These are phyloP conservation scores for Rhododendron ovatum DNA, from an alignment of 148 eudicot species.

Conservation along the genomic window DNA sequence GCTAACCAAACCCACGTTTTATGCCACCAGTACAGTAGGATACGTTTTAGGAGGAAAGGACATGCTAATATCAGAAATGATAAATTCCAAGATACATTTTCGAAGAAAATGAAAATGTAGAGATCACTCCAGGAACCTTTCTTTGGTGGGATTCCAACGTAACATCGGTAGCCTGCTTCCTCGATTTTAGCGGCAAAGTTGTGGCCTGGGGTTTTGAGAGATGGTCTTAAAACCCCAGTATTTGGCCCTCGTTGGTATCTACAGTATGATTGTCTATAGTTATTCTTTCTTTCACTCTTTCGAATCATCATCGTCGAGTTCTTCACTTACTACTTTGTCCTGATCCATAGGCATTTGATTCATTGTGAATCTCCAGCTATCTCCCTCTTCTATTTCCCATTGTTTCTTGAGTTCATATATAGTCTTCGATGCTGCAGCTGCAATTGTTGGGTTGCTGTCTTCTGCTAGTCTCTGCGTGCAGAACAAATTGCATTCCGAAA, in stretches of 20 bases:
- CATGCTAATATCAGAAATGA: too few relatives aligned
- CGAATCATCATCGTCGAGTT: not conserved
- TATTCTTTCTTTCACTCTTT: not conserved
- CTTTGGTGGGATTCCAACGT: too few relatives aligned
- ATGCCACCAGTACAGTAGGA: not conserved
- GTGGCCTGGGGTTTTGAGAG: too few relatives aligned
- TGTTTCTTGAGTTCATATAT: constrained; percentile 76
- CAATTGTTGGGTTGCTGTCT: constrained; percentile 86
- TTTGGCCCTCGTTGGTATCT: constrained; percentile 12
- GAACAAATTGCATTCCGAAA: not conserved
- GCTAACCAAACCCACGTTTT: not conserved
- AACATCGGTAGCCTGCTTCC: too few relatives aligned
- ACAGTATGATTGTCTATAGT: not conserved
- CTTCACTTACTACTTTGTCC: constrained; percentile 14
- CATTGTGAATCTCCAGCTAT: constrained; percentile 71
- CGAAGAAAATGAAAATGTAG: too few relatives aligned
- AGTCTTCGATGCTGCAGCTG: constrained; percentile 82
- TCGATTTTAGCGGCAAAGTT: too few relatives aligned
- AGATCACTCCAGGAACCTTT: too few relatives aligned
- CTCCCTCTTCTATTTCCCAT: constrained; percentile 95
- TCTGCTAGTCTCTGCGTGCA: constrained; percentile 82
- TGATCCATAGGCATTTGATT: constrained; percentile 14
- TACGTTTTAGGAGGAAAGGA: not conserved
- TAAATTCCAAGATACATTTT: too few relatives aligned
- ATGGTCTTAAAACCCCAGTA: too few relatives aligned